Evolutionary conservation across 306 rosid genomes (phyloP).

Genomic region (Aeschynomene evenia): DNA sequence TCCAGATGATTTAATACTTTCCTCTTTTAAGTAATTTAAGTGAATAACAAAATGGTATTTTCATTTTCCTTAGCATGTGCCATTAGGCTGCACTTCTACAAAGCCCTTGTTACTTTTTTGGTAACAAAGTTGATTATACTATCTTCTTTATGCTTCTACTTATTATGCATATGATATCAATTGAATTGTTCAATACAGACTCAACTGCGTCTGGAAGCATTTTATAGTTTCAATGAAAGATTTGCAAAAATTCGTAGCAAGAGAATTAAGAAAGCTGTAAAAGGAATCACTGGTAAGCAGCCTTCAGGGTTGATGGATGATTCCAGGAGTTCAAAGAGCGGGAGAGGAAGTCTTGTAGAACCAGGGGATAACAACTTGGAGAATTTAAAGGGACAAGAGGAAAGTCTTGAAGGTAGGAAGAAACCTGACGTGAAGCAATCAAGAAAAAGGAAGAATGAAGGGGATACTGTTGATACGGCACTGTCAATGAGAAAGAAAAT

Average conservation of each 20-base stretch:
- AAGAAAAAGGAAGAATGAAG: slow-evolving; percentile 49
- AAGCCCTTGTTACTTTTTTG: neutral
- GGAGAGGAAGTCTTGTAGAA: slow-evolving; percentile 35
- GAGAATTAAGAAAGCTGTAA: slow-evolving; percentile 85
- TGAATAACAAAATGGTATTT: neutral
- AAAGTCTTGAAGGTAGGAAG: slow-evolving; percentile 35
- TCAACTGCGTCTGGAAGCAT: slow-evolving; percentile 90
- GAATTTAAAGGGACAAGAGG: slow-evolving; percentile 35
- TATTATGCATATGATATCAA: slow-evolving; percentile 26
- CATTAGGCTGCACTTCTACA: neutral
- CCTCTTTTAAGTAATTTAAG: neutral
- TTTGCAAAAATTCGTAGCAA: slow-evolving; percentile 94
- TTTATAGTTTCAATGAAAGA: slow-evolving; percentile 84
- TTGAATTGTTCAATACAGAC: slow-evolving; percentile 55
- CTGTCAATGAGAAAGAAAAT: slow-evolving; percentile 37
- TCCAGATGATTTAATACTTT: neutral
- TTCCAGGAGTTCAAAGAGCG: slow-evolving; percentile 36
- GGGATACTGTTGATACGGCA: slow-evolving; percentile 33
- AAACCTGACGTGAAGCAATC: slow-evolving; percentile 44
- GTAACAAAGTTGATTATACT: slow-evolving; percentile 10
- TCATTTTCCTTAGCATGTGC: neutral
- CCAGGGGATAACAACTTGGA: slow-evolving; percentile 42
- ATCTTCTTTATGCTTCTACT: neutral
- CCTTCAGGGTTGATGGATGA: slow-evolving; percentile 48
- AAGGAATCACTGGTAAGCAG: slow-evolving; percentile 69